Evolutionary conservation across 345 rosid species (phyloP).

Genomic region (Noccaea caerulescens): DNA sequence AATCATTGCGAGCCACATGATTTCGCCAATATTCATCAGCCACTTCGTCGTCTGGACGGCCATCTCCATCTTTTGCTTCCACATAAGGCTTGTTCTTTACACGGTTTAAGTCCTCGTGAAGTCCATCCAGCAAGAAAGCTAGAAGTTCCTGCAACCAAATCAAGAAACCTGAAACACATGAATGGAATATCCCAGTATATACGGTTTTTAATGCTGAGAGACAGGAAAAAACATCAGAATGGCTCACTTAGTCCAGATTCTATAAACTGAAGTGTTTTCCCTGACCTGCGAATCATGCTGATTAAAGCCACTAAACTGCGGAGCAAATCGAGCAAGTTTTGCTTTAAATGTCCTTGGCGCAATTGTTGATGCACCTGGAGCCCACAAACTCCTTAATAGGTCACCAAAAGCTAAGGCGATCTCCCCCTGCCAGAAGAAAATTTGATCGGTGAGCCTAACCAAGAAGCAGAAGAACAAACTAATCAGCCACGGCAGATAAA

Average conservation of each 20-base stretch:
- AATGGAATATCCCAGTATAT: constrained; percentile 20
- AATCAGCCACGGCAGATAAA: constrained; percentile 10
- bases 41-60: constrained; percentile 79
- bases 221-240: constrained; percentile 32
- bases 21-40: constrained; percentile 96
- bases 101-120: constrained; percentile 96
- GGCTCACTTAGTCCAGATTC: constrained; percentile 40
- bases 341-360: constrained; percentile 89
- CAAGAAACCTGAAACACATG: constrained; percentile 45
- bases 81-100: constrained; percentile 88
- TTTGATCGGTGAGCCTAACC: constrained; percentile 26
- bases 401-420: constrained; percentile 96
- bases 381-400: constrained; percentile 87
- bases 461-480: constrained; percentile 22
- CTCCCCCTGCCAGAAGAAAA: constrained; percentile 70
- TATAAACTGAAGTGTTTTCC: constrained; percentile 40
- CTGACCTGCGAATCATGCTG: constrained; percentile 99
- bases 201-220: constrained; percentile 25
- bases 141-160: constrained; percentile 73
- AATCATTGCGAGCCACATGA: constrained; percentile 89
- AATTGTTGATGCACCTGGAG: constrained; percentile 86
- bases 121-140: constrained; percentile 96
- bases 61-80: constrained; percentile 90
- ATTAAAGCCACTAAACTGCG: constrained; percentile 93
- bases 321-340: constrained; percentile 95